Base-by-base conservation (phyloP, 805 yeast species). In the Saccharomycopsis synnaedendra region DNA sequence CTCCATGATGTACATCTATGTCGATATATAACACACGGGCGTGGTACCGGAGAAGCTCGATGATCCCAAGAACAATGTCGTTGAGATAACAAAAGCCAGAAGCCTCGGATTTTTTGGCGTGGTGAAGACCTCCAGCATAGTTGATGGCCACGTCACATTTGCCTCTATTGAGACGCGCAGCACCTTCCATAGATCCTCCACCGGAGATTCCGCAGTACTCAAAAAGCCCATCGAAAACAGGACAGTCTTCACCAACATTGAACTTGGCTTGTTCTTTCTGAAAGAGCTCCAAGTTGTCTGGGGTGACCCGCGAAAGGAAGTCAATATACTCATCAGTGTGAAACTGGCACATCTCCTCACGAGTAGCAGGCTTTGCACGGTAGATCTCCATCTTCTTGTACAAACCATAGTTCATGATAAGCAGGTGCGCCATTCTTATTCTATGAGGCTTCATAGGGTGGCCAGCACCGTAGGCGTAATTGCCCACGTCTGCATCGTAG, bases 401-500 rank as follows among this genome's bases (percentile, higher is more conserved):
- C 46, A 93, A 74, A 1, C 97, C 97, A 64, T 93, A 93, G 67
- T 90, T 89, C 95, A 93, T 90, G 55, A 93, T 85, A 59, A 93
- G 72, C 39, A 95, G 86, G 64, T 93, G 97, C 5, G 97, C 95
- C 95, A 93, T 89, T 78, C 97, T 83, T 68, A 93, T 88, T 61
- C 98, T 80, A 64, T 90, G 97, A 29, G 98, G 98, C 63, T 93
- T 93, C 98, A 93, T 93, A 39, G 97, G 97, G 65, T 93, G 98
- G 32, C 96, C 96, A 4, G 96, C 93, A 49, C 97, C 97, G 62
- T 93, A 93, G 41, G 97, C 95, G 66, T 90, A 90, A 68, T 93
- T 93, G 35, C 97, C 97, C 43, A 93, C 96, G 63, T 90, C 98
- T 32, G 96, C 78, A 63, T 82, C 90, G 59, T 82, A 82, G 63